Conservation (phyloP, 1,139 yeast genomes). For the Yamadazyma triangularis region DNA sequence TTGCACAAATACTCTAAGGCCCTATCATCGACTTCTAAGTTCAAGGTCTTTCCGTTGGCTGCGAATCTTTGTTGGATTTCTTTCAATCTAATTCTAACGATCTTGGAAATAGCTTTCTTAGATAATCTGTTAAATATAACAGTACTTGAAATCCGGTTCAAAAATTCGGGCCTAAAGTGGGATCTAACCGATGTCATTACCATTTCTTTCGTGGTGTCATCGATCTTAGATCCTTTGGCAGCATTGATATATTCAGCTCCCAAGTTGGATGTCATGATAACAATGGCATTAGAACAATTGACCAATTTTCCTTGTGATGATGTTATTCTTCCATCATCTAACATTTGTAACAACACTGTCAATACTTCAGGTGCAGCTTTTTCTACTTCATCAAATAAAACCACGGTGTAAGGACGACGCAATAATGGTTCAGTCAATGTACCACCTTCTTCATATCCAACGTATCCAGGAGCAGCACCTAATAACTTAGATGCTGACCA, state of each 20-base stretch:
- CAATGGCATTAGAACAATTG: constrained; percentile 86
- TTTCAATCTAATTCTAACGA: constrained; percentile 74
- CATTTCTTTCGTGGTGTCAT: constrained; percentile 60
- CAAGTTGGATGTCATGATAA: constrained; percentile 95
- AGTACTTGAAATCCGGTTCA: constrained; percentile 91
- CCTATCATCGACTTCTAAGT: constrained; percentile 61
- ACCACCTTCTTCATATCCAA: constrained; percentile 98
- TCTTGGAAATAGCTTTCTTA: constrained; percentile 86
- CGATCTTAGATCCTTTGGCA: constrained; percentile 60
- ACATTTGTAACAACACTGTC: constrained; percentile 82
- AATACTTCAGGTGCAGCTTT: constrained; percentile 99
- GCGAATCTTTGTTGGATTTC: constrained; percentile 87
- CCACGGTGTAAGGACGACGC: constrained; percentile 91
- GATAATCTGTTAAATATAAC: constrained; percentile 91
- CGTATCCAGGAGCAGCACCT: constrained; percentile 98
- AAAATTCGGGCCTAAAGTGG: constrained; percentile 96
- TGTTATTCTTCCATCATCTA: constrained; percentile 95
- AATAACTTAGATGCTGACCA: constrained; percentile 91
- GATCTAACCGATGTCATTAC: constrained; percentile 84
- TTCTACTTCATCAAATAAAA: constrained; percentile 93
- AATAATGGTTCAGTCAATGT: constrained; percentile 86
- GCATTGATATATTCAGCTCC: constrained; percentile 89
- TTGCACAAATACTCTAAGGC: constrained; percentile 79
- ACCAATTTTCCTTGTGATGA: constrained; percentile 92
- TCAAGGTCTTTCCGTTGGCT: constrained; percentile 72